These are phyloP conservation scores for Paecilomyces dactylethromorphus DNA, from an alignment of 2,329 filamentous ascomycete genomes.

Conservation along the genomic window DNA sequence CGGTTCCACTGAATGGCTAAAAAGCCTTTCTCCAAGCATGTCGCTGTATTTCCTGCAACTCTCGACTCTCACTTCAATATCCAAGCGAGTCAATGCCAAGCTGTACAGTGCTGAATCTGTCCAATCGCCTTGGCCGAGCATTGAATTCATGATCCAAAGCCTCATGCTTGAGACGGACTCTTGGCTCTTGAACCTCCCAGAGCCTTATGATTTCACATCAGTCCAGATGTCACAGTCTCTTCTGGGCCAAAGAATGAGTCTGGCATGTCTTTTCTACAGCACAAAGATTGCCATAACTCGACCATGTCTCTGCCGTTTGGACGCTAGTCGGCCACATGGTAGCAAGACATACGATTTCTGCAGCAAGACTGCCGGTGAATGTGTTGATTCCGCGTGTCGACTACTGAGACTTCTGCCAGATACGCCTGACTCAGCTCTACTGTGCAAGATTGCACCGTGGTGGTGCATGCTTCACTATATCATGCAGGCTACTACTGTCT, in stretches of 20 bases:
- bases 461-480: conserved; percentile 40
- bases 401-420: conserved; percentile 36
- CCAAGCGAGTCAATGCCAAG: conserved; percentile 30
- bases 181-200: conserved; percentile 34
- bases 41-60: conserved; percentile 37
- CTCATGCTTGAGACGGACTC: conserved; percentile 31
- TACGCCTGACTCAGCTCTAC: conserved; percentile 26
- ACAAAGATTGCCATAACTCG: conserved; percentile 36
- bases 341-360: conserved; percentile 30
- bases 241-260: conserved; percentile 28
- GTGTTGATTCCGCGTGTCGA: conserved; percentile 37
- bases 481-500: conserved; percentile 37
- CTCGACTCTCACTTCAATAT: conserved; percentile 29
- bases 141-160: conserved; percentile 31
- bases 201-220: conserved; percentile 33
- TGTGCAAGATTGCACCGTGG: conserved; percentile 36
- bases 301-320: conserved; percentile 36
- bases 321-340: conserved; percentile 24
- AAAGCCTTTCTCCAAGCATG: conserved; percentile 27
- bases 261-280: conserved; percentile 39
- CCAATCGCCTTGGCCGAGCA: conserved; percentile 30
- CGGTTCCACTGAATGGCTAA: conserved; percentile 27
- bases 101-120: conserved; percentile 33
- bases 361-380: conserved; percentile 31
- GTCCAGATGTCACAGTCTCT: conserved; percentile 29